Conservation (phyloP, 163 green algal species). For the Chloromonas sp. region DNA sequence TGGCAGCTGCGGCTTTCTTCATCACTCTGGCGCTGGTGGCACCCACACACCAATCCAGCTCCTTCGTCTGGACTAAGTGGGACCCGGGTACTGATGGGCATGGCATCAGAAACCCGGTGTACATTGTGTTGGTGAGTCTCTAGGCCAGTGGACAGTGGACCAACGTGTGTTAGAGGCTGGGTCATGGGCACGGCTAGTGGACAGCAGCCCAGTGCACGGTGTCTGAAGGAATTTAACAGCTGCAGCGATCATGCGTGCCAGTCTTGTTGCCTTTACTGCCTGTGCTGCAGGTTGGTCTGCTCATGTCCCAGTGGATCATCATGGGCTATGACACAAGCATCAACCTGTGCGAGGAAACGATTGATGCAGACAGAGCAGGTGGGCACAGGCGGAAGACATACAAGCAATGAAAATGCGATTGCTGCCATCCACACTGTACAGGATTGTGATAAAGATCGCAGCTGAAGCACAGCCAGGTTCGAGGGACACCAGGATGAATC, state of each 20-base stretch:
- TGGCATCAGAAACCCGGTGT: conserved; percentile 16
- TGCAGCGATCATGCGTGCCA: too few species aligned
- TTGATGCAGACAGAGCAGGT: conserved; percentile 25
- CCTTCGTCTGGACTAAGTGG: conserved; percentile 47
- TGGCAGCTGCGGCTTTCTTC: conserved; percentile 34
- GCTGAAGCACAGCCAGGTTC: too few species aligned
- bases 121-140: conserved; percentile 18
- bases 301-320: conserved; percentile 53
- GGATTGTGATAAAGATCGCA: too few species aligned
- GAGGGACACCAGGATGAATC: too few species aligned
- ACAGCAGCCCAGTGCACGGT: too few species aligned
- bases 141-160: background rate
- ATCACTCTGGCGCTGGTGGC: conserved; percentile 32
- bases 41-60: conserved; percentile 21
- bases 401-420: too few species aligned
- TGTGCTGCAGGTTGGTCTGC: conserved; percentile 34
- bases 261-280: too few species aligned
- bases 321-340: conserved; percentile 41
- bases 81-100: conserved; percentile 9
- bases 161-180: too few species aligned
- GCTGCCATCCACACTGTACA: too few species aligned
- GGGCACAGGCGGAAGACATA: too few species aligned
- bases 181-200: too few species aligned
- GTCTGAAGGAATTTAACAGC: too few species aligned
- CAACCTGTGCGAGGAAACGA: conserved; percentile 55